Evolutionary conservation across 208 protist species (phyloP).

Genomic region (Sergeia podlipaevii): DNA sequence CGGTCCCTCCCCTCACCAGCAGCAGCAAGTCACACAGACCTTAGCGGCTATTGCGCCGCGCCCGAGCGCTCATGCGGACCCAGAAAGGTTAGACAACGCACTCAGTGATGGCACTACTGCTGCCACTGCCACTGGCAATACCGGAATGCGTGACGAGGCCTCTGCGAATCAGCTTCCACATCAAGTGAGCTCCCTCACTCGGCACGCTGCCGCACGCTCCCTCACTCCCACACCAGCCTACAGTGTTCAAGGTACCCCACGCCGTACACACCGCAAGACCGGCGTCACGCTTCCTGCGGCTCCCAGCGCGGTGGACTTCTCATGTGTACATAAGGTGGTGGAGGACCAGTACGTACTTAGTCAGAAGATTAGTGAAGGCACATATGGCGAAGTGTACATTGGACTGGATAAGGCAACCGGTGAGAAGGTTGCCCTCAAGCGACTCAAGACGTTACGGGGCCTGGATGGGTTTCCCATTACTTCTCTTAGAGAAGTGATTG

Average conservation of each 20-base stretch:
- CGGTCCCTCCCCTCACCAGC: no score
- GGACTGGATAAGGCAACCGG: slow-evolving; percentile 39
- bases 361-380: slow-evolving; percentile 94
- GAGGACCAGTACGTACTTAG: slow-evolving; percentile 62
- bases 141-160: no score
- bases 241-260: slow-evolving; percentile 17
- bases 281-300: slow-evolving; percentile 50
- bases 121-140: no score
- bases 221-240: slow-evolving; percentile 41
- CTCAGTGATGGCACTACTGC: no score
- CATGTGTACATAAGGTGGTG: slow-evolving; percentile 42
- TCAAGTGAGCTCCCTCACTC: no score
- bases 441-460: slow-evolving; percentile 73
- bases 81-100: no score
- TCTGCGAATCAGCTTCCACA: no score
- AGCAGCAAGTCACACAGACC: no score
- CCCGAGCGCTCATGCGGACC: no score
- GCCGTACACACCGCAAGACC: slow-evolving; percentile 39
- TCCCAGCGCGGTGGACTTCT: slow-evolving; percentile 43
- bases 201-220: no score
- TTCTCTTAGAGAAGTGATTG: slow-evolving; percentile 84
- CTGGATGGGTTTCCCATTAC: slow-evolving; percentile 88
- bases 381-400: slow-evolving; percentile 96
- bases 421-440: slow-evolving; percentile 72
- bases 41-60: no score